Percentiles rank a stretch among this genome's conserved stretches.
Evolutionary conservation across 768 basidiomycete genomes (phyloP).

Genomic region (Exidia glandulosa): DNA sequence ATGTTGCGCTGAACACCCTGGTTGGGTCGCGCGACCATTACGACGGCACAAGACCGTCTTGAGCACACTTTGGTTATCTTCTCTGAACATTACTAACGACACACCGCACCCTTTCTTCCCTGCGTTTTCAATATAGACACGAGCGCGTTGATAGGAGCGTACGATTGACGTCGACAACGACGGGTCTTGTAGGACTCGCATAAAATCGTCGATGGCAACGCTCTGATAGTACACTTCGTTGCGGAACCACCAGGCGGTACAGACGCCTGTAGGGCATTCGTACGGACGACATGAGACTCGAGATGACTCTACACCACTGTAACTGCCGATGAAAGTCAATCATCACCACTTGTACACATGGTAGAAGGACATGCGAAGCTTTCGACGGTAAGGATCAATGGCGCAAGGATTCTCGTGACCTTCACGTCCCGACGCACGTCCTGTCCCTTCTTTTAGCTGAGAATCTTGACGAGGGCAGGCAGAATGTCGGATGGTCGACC

Average conservation of each 20-base stretch:
- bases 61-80: too few relatives aligned
- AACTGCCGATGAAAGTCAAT: background rate
- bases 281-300: background rate
- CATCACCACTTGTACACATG: background rate
- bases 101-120: slow-evolving; percentile 33
- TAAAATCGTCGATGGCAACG: slow-evolving; percentile 32
- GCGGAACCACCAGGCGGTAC: slow-evolving; percentile 9
- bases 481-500: slow-evolving; percentile 81
- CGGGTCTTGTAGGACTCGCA: slow-evolving; percentile 32
- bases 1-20: too few relatives aligned
- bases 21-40: too few relatives aligned
- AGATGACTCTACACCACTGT: background rate
- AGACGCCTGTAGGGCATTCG: background rate
- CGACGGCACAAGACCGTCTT: too few relatives aligned
- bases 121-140: slow-evolving; percentile 39
- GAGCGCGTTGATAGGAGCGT: slow-evolving; percentile 35
- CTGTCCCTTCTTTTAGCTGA: slow-evolving; percentile 63
- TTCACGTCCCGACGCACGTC: slow-evolving; percentile 79
- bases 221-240: slow-evolving; percentile 39
- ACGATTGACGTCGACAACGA: slow-evolving; percentile 30
- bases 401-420: slow-evolving; percentile 91
- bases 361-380: slow-evolving; percentile 39
- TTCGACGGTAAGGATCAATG: slow-evolving; percentile 88
- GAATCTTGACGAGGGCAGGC: slow-evolving; percentile 68
- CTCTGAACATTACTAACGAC: too few relatives aligned